A percentile compares a stretch with the other conserved stretches of the same genome.
phyloP scores from a whole-genome alignment of 345 rosid species.

The Eucalyptus cloeziana region DNA sequence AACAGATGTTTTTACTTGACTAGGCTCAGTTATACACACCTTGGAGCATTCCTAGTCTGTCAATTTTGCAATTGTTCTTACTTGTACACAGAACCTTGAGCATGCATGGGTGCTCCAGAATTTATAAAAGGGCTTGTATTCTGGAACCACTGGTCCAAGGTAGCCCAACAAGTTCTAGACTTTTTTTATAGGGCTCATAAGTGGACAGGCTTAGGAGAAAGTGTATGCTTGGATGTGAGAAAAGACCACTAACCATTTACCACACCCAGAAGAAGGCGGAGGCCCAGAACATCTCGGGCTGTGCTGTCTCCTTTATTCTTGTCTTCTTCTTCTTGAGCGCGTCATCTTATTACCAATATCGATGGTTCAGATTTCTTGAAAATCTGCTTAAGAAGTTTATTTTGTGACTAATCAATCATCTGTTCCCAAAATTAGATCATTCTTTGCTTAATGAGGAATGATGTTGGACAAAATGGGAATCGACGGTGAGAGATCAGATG shows the following conservation, averaged over 20 bases:
- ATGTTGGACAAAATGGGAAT: neutral
- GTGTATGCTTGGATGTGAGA: neutral
- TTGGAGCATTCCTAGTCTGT: neutral
- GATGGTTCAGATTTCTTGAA: neutral
- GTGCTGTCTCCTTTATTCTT: neutral
- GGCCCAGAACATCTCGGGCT: neutral
- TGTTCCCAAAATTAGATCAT: neutral
- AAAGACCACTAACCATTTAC: neutral
- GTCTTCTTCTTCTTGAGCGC: neutral
- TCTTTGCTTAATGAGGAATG: neutral
- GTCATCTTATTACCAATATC: neutral
- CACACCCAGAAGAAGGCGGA: neutral
- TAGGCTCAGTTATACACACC: neutral
- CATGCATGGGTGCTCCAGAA: neutral
- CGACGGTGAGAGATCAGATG: conserved; percentile 4
- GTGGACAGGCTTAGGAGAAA: neutral
- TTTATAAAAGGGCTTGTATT: neutral
- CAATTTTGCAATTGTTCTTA: neutral
- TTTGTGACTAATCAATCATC: neutral
- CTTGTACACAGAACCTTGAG: neutral
- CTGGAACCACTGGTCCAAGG: neutral
- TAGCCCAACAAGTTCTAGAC: neutral
- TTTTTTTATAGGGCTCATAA: neutral
- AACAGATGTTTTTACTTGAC: neutral
- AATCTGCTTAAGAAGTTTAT: neutral